A percentile compares a stretch with the other conserved stretches of the same genome.
Evolutionary conservation across 2,329 filamentous ascomycete species (phyloP).

Genomic region (Trichoderma citrinoviride): DNA sequence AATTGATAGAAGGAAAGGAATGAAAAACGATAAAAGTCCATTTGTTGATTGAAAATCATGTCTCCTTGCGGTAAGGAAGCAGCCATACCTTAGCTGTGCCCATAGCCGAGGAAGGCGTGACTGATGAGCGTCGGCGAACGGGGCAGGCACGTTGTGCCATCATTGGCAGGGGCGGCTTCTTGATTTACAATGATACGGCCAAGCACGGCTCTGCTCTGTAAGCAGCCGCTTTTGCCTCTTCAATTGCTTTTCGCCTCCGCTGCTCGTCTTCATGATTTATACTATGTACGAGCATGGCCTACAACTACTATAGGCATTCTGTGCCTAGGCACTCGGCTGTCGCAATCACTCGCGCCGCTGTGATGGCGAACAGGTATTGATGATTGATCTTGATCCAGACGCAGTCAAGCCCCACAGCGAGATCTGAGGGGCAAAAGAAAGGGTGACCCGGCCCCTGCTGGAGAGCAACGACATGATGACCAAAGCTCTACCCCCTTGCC

Average conservation of each 20-base stretch:
- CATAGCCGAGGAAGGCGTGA: background rate
- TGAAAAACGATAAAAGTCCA: background rate
- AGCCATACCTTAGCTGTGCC: background rate
- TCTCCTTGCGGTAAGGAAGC: too few species aligned
- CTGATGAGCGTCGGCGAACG: background rate
- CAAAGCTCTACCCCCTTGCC: background rate
- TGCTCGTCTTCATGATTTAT: background rate
- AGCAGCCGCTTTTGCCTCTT: background rate
- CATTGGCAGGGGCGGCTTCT: slow-evolving; percentile 2
- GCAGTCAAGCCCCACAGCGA: background rate
- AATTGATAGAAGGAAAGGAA: background rate
- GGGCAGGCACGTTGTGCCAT: slow-evolving; percentile 18
- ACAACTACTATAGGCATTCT: too few species aligned
- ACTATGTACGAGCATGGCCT: background rate
- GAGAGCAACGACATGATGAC: background rate
- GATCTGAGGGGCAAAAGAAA: slow-evolving; percentile 9
- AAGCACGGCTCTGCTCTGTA: background rate
- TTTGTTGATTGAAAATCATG: too few species aligned
- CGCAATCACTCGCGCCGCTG: too few species aligned
- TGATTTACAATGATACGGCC: background rate
- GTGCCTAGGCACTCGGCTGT: too few species aligned
- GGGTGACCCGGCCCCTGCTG: too few species aligned
- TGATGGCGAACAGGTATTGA: background rate
- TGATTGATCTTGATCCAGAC: background rate
- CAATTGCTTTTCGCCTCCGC: background rate